Conservation (phyloP, 352 stramenopile genomes). For the Pythium coloratum region DNA sequence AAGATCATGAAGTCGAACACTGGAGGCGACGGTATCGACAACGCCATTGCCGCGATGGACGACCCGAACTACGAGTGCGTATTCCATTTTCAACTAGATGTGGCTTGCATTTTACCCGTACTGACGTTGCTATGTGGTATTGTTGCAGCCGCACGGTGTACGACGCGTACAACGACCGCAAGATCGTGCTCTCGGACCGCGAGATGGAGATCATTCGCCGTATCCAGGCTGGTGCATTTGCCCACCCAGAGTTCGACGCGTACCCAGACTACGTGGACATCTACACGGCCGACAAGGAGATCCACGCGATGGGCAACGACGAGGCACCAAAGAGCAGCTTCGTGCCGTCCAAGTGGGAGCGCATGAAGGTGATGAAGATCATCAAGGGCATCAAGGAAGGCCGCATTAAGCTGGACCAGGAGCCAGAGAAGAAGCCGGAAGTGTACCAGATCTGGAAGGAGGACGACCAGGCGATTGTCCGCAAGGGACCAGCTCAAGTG, state of each 20-base stretch:
- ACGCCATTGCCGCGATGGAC: constrained; percentile 81
- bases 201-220: constrained; percentile 98
- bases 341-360: constrained; percentile 97
- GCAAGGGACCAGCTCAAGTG: constrained; percentile 95
- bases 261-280: constrained; percentile 91
- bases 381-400: constrained; percentile 97
- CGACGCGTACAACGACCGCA: constrained; percentile 98
- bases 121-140: constrained; percentile 21
- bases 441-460: constrained; percentile 94
- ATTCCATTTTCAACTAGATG: not conserved
- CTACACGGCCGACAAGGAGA: constrained; percentile 87
- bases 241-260: constrained; percentile 91
- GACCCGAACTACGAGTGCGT: constrained; percentile 93
- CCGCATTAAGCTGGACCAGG: constrained; percentile 90
- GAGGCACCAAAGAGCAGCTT: constrained; percentile 93
- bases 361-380: constrained; percentile 97
- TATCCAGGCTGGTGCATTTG: constrained; percentile 93
- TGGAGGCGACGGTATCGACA: constrained; percentile 88
- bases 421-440: constrained; percentile 91
- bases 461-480: constrained; percentile 84
- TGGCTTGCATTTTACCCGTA: not conserved
- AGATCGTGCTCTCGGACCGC: constrained; percentile 95
- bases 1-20: constrained; percentile 94
- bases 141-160: constrained; percentile 92
- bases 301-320: constrained; percentile 88